Conservation (phyloP, 108 stramenopile genomes). For the Aurantiochytrium sp. region DNA sequence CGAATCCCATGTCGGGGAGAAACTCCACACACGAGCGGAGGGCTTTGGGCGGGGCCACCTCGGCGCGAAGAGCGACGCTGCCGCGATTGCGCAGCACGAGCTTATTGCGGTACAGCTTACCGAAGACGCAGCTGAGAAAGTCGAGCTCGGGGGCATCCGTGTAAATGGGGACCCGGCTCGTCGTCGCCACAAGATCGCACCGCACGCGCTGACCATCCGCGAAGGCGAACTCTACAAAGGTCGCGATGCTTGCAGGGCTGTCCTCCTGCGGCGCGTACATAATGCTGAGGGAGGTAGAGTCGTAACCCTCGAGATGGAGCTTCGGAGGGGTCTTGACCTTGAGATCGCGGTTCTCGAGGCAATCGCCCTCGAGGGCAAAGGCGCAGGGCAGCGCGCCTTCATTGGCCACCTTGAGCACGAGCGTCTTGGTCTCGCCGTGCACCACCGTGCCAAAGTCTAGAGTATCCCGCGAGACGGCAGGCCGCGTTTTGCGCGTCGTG, state of each 20-base stretch:
- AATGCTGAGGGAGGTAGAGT: slow-evolving; percentile 36
- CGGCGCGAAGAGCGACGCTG: slow-evolving; percentile 50
- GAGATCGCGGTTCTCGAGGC: slow-evolving; percentile 10
- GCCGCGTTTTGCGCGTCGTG: slow-evolving; percentile 38
- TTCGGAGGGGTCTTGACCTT: neutral
- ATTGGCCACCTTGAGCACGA: slow-evolving; percentile 40
- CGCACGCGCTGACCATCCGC: slow-evolving; percentile 18
- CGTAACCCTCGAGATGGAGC: slow-evolving; percentile 33
- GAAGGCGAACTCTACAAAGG: neutral
- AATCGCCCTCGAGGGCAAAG: slow-evolving; percentile 33
- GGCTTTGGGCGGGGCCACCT: slow-evolving; percentile 29
- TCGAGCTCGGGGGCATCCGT: slow-evolving; percentile 44
- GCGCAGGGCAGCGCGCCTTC: slow-evolving; percentile 44
- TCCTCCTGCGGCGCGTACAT: slow-evolving; percentile 47
- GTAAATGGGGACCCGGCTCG: slow-evolving; percentile 45
- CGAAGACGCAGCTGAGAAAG: slow-evolving; percentile 48
- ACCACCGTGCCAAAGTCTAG: slow-evolving; percentile 48
- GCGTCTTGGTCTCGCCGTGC: slow-evolving; percentile 46
- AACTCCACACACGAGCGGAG: slow-evolving; percentile 44
- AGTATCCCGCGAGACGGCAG: neutral
- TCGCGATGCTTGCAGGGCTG: neutral
- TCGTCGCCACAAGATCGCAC: slow-evolving; percentile 18
- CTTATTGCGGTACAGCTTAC: slow-evolving; percentile 56
- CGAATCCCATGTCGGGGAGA: slow-evolving; percentile 55
- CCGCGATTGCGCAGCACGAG: slow-evolving; percentile 53